Evolutionary conservation across 176 grass and related monocot species (phyloP), one percentile per base, ranked within the genome.

Genomic region (Pharus latifolius): DNA sequence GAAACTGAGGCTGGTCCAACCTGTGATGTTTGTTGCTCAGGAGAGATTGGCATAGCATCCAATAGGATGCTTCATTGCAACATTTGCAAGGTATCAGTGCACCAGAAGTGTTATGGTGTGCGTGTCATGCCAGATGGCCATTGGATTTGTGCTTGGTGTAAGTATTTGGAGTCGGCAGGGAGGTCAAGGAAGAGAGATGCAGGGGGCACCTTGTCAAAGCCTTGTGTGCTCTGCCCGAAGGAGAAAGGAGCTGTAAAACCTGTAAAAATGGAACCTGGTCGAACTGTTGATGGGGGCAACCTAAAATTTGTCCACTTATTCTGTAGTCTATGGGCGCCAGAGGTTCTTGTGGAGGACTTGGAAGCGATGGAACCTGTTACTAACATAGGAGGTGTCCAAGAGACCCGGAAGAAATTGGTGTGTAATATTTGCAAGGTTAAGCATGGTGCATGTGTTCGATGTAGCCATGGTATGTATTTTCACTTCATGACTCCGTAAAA

Each of bases 61-160:
- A 88, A 95, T 63, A 91, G 53, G 37, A 80, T 99, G 29, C 76
- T 99, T 53, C 49, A 35, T 40, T 99, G 96, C 35, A 63, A 78
- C 73, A 70, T 64, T 40, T 99, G 96, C 79, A 88, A 86, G 69
- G 82, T 83, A 6, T 79, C 79, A 1, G 79, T 94, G 45, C 95
- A 99, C 67, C 95, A 91, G 76, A 94, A 84, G 69, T 99, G 95
- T 82, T 99, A 99, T 51, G 95, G 95, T 55, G 83, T 99, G 87
- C 78, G 71, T 86, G 57, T 63, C 34, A 48, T 81, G 54, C 84
- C 72, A 12, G 67, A 84, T 27, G 72, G 85, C 16, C 61, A 60
- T 32, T 99, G 90, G 95, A 53, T 84, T 16, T 99, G 95, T 55
- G 49, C 82, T 82, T 75, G 76, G 75, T 99, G 95, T 85, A 95